A percentile compares a stretch with the other conserved stretches of the same genome.
Conservation (phyloP, 768 basidiomycete species). For the Macrolepiota fuliginosa region DNA sequence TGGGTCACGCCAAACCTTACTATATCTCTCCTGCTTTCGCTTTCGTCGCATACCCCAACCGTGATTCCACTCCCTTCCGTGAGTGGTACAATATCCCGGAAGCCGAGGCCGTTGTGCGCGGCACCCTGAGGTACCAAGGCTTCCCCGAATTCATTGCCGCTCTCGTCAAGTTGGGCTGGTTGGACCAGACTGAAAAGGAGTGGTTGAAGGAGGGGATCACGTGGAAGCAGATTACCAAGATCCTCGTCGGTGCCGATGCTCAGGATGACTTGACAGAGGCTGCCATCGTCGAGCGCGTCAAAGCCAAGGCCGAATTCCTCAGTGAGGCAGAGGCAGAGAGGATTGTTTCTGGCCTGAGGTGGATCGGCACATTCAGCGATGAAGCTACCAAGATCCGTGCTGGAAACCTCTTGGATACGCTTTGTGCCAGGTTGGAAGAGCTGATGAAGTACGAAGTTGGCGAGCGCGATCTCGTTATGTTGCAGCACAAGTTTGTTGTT, state of each 20-base stretch:
- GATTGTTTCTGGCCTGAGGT: slow-evolving; percentile 86
- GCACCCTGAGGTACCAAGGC: slow-evolving; percentile 92
- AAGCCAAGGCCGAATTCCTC: slow-evolving; percentile 71
- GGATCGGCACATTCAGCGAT: slow-evolving; percentile 90
- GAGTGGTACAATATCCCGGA: slow-evolving; percentile 94
- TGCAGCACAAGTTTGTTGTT: slow-evolving; percentile 97
- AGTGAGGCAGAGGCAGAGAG: slow-evolving; percentile 64
- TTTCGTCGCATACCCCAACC: slow-evolving; percentile 96
- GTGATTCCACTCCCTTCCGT: slow-evolving; percentile 87
- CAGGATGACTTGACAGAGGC: slow-evolving; percentile 44
- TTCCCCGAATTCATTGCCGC: slow-evolving; percentile 94
- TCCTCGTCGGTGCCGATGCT: slow-evolving; percentile 65
- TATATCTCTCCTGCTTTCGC: slow-evolving; percentile 94
- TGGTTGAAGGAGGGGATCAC: slow-evolving; percentile 75
- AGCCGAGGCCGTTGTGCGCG: slow-evolving; percentile 88
- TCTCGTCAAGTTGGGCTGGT: slow-evolving; percentile 85
- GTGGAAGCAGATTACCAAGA: slow-evolving; percentile 83
- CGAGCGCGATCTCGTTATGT: slow-evolving; percentile 95
- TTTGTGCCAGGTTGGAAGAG: slow-evolving; percentile 86
- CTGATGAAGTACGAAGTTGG: slow-evolving; percentile 90
- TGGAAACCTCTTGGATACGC: slow-evolving; percentile 86
- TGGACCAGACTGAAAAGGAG: slow-evolving; percentile 71
- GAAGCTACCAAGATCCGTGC: slow-evolving; percentile 60
- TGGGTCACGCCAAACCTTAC: slow-evolving; percentile 90
- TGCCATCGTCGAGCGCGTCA: slow-evolving; percentile 69